Conservation (phyloP, 2,329 filamentous ascomycete genomes). For the Chalaropsis ovoidea region DNA sequence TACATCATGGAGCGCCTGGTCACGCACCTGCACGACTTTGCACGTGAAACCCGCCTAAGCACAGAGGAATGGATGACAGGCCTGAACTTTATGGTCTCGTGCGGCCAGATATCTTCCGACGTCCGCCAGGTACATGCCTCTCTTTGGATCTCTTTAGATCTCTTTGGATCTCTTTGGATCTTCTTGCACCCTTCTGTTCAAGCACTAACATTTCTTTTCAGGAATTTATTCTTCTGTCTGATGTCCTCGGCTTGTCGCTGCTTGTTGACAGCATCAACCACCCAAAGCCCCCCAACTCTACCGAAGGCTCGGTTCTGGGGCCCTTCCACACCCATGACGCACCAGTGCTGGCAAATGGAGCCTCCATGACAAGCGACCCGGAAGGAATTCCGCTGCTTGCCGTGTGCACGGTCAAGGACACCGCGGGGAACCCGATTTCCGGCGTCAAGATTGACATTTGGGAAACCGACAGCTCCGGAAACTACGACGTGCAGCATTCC, state of each 20-base stretch:
- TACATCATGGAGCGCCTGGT: conserved; percentile 62
- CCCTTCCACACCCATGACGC: conserved; percentile 74
- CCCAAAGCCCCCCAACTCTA: conserved; percentile 56
- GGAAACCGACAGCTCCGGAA: conserved; percentile 65
- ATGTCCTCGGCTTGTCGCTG: conserved; percentile 62
- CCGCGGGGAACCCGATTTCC: conserved; percentile 47
- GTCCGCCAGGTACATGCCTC: conserved; percentile 49
- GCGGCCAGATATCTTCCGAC: conserved; percentile 58
- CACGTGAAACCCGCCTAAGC: conserved; percentile 61
- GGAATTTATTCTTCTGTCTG: conserved; percentile 68
- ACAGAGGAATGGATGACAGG: conserved; percentile 64
- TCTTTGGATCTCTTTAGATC: not conserved
- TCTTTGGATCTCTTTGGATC: not conserved
- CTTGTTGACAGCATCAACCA: conserved; percentile 69
- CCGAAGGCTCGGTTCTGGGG: conserved; percentile 67
- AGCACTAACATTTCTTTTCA: conserved; percentile 28
- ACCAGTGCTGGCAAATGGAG: conserved; percentile 42
- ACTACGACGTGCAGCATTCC: conserved; percentile 65
- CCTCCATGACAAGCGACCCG: conserved; percentile 51
- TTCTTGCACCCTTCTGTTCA: not conserved
- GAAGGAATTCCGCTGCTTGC: conserved; percentile 57
- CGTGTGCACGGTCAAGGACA: conserved; percentile 56
- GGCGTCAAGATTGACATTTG: conserved; percentile 64
- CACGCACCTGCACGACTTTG: conserved; percentile 65
- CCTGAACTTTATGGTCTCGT: conserved; percentile 55